A percentile compares a stretch with the other conserved stretches of the same genome.
These are phyloP conservation scores for Acer saccharum DNA, from an alignment of 345 rosid genomes.

Conservation along the genomic window DNA sequence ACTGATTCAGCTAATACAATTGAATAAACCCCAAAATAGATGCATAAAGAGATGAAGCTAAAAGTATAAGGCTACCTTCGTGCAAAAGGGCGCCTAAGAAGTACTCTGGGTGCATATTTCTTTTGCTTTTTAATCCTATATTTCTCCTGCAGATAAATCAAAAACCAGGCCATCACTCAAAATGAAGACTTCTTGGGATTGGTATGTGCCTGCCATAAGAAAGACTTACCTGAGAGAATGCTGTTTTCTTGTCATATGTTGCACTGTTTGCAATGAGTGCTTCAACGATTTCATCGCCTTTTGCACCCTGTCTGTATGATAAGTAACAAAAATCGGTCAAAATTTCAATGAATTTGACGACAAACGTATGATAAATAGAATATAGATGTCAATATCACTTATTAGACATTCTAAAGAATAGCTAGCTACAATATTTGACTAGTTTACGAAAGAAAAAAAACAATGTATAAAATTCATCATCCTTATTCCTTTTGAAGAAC, in stretches of 20 bases:
- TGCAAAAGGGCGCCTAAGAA: constrained; percentile 77
- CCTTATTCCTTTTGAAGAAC: not conserved
- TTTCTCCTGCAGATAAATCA: constrained; percentile 65
- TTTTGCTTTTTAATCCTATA: constrained; percentile 88
- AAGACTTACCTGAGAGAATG: constrained; percentile 68
- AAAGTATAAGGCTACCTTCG: constrained; percentile 48
- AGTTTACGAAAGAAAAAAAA: not conserved
- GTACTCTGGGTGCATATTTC: constrained; percentile 89
- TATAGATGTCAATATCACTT: not conserved
- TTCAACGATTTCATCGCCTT: constrained; percentile 82
- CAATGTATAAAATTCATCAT: not conserved
- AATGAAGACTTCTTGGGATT: not conserved
- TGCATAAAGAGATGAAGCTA: not conserved
- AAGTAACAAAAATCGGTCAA: constrained; percentile 7
- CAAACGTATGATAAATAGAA: not conserved
- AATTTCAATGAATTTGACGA: not conserved
- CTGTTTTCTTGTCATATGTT: constrained; percentile 84
- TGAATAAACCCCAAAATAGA: not conserved
- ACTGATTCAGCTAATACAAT: not conserved
- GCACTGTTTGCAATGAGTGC: constrained; percentile 92
- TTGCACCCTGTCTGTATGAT: constrained; percentile 77
- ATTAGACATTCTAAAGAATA: not conserved
- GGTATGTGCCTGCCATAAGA: not conserved
- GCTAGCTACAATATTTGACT: not conserved
- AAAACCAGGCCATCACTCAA: constrained; percentile 11